Evolutionary conservation across 139 green algal genomes (phyloP).

Genomic region (Closterium sp.): DNA sequence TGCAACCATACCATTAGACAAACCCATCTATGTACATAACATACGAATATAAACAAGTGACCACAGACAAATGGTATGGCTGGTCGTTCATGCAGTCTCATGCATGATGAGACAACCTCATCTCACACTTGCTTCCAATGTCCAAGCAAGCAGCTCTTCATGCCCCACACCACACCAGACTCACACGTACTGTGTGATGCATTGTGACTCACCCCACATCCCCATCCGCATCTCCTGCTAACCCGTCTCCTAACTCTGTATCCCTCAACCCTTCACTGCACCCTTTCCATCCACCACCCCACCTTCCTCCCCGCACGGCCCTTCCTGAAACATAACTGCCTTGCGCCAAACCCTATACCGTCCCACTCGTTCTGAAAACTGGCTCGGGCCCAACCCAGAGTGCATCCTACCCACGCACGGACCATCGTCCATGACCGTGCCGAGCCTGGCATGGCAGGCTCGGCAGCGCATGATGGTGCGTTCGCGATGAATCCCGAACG

Average conservation of each 20-base stretch:
- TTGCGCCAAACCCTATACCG: conserved; percentile 6
- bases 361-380: background rate
- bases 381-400: background rate
- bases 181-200: background rate
- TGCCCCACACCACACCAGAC: background rate
- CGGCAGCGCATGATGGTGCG: background rate
- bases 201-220: background rate
- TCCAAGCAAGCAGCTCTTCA: no score
- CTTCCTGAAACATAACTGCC: background rate
- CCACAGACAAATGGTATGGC: background rate
- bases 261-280: background rate
- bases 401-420: background rate
- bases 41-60: background rate
- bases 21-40: background rate
- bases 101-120: no score
- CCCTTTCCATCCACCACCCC: background rate
- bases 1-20: no score
- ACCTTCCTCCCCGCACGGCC: background rate
- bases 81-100: background rate
- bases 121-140: no score
- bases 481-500: conserved; percentile 3
- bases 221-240: no score
- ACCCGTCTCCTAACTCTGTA: background rate
- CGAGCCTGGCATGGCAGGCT: conserved; percentile 7
- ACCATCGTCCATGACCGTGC: conserved; percentile 1